phyloP scores from a whole-genome alignment of 108 stramenopile species.

The Cylindrotheca fusiformis region DNA sequence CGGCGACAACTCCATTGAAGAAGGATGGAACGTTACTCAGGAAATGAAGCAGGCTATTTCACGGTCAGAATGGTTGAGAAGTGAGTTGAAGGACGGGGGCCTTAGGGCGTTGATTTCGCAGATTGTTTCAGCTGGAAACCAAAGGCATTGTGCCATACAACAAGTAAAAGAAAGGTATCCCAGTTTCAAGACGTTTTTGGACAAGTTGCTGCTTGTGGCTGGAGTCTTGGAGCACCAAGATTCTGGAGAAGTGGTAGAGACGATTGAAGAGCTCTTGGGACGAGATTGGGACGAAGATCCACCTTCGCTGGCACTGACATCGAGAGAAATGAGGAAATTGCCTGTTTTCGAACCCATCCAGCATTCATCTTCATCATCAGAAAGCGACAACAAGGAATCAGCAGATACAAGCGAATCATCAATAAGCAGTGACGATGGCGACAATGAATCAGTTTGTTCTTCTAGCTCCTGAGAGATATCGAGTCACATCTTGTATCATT shows the following conservation, averaged over 20 bases:
- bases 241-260: conserved; percentile 5
- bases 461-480: too few species aligned
- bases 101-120: conserved; percentile 52
- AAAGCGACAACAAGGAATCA: conserved; percentile 3
- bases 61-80: conserved; percentile 56
- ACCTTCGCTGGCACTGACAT: conserved; percentile 13
- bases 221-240: conserved; percentile 58
- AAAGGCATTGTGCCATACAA: background rate
- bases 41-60: conserved; percentile 66
- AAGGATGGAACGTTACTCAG: conserved; percentile 71
- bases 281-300: conserved; percentile 14
- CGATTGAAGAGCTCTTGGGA: conserved; percentile 24
- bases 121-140: conserved; percentile 22
- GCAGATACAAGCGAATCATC: too few species aligned
- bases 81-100: conserved; percentile 69
- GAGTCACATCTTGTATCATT: too few species aligned
- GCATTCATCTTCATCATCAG: conserved; percentile 12
- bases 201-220: conserved; percentile 58
- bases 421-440: too few species aligned
- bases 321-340: conserved; percentile 2
- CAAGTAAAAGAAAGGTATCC: conserved; percentile 33
- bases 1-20: conserved; percentile 55
- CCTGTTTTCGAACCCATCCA: conserved; percentile 26
- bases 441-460: too few species aligned
- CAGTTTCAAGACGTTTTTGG: conserved; percentile 60